Evolutionary conservation across 306 rosid species (phyloP), one percentile per base, ranked within the genome.

Genomic region (Acacia melanoxylon): DNA sequence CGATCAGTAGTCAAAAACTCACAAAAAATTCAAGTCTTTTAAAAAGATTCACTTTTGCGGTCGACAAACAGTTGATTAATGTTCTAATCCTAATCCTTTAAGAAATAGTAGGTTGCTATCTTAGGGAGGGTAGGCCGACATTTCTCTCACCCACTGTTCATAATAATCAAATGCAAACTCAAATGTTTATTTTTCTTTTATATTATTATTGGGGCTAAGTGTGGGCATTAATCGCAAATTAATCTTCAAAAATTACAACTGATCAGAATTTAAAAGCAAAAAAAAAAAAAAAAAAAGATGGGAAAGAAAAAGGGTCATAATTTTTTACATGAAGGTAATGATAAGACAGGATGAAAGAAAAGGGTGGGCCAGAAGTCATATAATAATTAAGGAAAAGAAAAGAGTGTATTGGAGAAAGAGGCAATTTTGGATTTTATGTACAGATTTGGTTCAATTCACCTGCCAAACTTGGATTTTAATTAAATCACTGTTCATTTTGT

Each of bases 371-470:
- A 35, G 61, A 20, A 24, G 75, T 29, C 13, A 16, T 46, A 82
- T 19, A 63, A 69, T 65, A 76, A 82, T 70, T 59, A 25, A 61
- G 77, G 44, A 51, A 51, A 51, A 17, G 58, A 70, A 45, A 76
- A 70, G 77, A 27, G 11, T 15, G 22, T 2, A 25, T 24, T 3
- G 35, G 22, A 56, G 12, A 25, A 71, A 44, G 52, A 6, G 83
- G 10, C 17, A 5, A 4, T 51, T 25, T 51, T 31, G 33, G 62
- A 48, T 74, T 67, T 52, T 78, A 42, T 33, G 46, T 2, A 31
- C 45, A 46, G 78, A 79, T 79, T 74, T 25, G 83, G 78, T 74
- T 78, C 80, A 12, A 3, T 79, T 82, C 66, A 74, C 31, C 61
- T 20, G 17, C 1, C 13, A 42, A 44, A 44, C 37, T 71, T 44